Evolutionary conservation across 352 stramenopile species (phyloP).

Genomic region (Thalassiosira mediterranea): DNA sequence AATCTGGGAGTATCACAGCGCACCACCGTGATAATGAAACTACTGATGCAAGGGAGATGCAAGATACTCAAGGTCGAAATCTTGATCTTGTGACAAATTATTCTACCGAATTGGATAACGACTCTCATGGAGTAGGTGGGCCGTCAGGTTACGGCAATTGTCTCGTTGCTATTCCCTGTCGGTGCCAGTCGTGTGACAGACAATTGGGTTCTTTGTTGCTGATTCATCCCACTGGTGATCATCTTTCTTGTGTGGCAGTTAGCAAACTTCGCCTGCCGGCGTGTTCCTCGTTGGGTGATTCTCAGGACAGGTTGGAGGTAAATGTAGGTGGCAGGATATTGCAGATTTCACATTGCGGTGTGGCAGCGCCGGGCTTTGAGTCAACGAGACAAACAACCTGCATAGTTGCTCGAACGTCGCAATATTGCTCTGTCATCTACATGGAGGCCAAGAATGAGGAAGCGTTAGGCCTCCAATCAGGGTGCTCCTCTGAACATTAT

Average conservation of each 20-base stretch:
- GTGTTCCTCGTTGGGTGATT: slow-evolving; percentile 21
- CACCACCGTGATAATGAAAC: no score
- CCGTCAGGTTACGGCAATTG: slow-evolving; percentile 65
- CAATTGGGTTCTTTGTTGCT: slow-evolving; percentile 36
- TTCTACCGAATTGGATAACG: no score
- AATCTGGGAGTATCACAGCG: slow-evolving; percentile 5
- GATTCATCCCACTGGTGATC: slow-evolving; percentile 63
- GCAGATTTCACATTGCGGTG: slow-evolving; percentile 64
- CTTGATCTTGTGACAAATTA: no score
- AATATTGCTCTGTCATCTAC: slow-evolving; percentile 61
- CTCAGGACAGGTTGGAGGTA: slow-evolving; percentile 26
- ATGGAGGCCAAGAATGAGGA: slow-evolving; percentile 12
- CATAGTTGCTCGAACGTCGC: slow-evolving; percentile 60
- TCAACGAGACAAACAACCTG: slow-evolving; percentile 22
- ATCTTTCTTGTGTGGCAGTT: slow-evolving; percentile 59
- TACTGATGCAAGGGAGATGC: no score
- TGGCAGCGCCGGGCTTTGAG: slow-evolving; percentile 3
- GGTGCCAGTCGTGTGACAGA: slow-evolving; percentile 45
- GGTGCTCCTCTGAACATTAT: slow-evolving; percentile 52
- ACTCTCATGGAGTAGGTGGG: slow-evolving; percentile 23
- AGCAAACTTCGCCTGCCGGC: slow-evolving; percentile 56
- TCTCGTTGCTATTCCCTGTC: slow-evolving; percentile 59
- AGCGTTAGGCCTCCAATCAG: not conserved
- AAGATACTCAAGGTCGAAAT: no score
- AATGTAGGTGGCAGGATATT: slow-evolving; percentile 70